Evolutionary conservation across 140 eudicot species (phyloP).

Genomic region (Senecio squalidus): DNA sequence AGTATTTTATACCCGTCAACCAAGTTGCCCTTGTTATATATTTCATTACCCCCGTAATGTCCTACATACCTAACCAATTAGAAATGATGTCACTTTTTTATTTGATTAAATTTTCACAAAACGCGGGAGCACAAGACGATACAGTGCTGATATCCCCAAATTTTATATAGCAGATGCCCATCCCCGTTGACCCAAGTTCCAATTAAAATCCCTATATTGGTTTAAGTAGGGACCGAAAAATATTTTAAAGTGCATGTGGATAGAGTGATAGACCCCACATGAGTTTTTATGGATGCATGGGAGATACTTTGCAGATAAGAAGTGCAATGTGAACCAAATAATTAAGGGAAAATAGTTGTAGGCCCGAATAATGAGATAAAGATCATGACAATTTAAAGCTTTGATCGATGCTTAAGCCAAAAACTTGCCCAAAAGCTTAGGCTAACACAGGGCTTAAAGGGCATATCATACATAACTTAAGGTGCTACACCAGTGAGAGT

Average conservation of each 20-base stretch:
- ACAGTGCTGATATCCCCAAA: background rate
- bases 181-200: background rate
- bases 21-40: background rate
- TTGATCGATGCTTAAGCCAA: background rate
- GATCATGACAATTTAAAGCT: conserved; percentile 2
- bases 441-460: background rate
- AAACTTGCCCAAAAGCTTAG: background rate
- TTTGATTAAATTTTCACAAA: background rate
- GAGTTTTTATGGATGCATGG: background rate
- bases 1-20: background rate
- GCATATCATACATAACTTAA: background rate
- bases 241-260: background rate
- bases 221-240: conserved; percentile 3
- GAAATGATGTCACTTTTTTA: background rate
- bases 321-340: conserved; percentile 3
- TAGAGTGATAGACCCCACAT: conserved; percentile 1
- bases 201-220: background rate
- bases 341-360: background rate
- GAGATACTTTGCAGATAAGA: background rate
- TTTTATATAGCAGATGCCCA: background rate
- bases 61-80: conserved; percentile 6
- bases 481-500: conserved; percentile 5
- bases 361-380: background rate
- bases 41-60: conserved; percentile 6
- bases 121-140: conserved; percentile 5